Base-by-base conservation (phyloP, 371 early-diverging fungal genomes). In the Rhizopus arrhizus region DNA sequence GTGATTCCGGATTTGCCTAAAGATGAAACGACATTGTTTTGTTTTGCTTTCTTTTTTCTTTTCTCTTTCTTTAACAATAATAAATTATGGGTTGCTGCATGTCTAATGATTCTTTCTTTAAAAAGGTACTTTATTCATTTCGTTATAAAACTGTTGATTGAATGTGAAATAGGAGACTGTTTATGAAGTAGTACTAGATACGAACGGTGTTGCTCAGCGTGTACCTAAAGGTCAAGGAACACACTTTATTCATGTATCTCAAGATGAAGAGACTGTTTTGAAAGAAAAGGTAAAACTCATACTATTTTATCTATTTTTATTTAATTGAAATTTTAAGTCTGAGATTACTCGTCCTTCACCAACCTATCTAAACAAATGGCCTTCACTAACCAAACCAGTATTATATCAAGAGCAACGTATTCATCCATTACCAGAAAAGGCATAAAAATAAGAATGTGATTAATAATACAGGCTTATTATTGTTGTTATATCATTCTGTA, bases 191-290 rank as follows among this genome's bases (percentile, higher is more conserved):
- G 63, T 56, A 28, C 57, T 80, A 33, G 80, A 80, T 66, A 57
- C 64, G 7, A 54, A 74, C 31, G 80, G 80, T 32, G 72, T 80
- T 4, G 80, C 80, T 33, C 75, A 71, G 10, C 69, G 75, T 48
- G 80, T 80, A 22, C 73, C 73, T 5, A 63, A 70, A 36, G 80
- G 80, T 11, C 69, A 76, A 62, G 80, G 80, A 10, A 80, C 80
- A 11, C 80, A 80, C 49, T 64, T 68, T 31, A 80, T 80, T 46
- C 72, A 76, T 53, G 68, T 74, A 28, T 74, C 77, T 35, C 54
- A 66, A 12, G 59, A 68, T 13, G 65, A 72, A 22, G 76, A 78
- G 48, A 78, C 76, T 42, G 64, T 58, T 22, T 56, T 72, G 28
- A 69, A 72, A 63, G 69, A 72, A 56, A 72, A 72, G 72, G 72